Evolutionary conservation across 2,329 filamentous ascomycete genomes (phyloP), one percentile per base, ranked within the genome.

Genomic region (Fusarium newnesense): DNA sequence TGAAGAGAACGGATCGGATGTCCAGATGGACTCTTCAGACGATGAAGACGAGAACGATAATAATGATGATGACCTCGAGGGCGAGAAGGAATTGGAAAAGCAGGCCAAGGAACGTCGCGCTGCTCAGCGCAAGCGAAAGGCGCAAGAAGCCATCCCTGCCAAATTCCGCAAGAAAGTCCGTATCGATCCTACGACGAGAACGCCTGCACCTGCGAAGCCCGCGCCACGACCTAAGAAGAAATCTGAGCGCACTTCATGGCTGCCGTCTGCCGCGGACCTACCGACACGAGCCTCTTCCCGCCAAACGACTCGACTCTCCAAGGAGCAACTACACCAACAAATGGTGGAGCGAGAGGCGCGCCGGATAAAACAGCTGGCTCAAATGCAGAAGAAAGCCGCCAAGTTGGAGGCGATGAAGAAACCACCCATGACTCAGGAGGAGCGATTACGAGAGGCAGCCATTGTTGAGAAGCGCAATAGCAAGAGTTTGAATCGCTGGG

Each of bases 401-500:
- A 89, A 88, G 78, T 86, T 94, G 75, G 92, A 92, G 72, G 93
- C 93, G 61, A 84, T 90, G 72, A 94, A 94, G 82, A 93, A 94
- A 61, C 93, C 92, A 66, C 88, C 92, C 34, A 91, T 97, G 90
- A 97, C 95, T 10, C 96, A 98, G 82, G 94, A 90, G 49, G 92
- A 98, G 80, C 89, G 95, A 42, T 86, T 98, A 34, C 91, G 90
- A 34, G 94, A 97, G 82, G 95, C 95, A 3, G 94, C 92, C 24
- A 85, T 91, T 59, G 92, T 97, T 11, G 96, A 98, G 82, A 92
- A 93, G 81, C 87, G 92, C 77, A 98, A 99, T 81, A 89, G 92
- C 75, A 97, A 94, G 86, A 98, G 93, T 81, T 84, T 97, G 78
- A 98, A 96, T 79, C 89, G 94, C 63, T 98, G 96, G 95, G 95